phyloP scores from a whole-genome alignment of 176 grass and related monocot genomes.

The Oryza glaberrima region DNA sequence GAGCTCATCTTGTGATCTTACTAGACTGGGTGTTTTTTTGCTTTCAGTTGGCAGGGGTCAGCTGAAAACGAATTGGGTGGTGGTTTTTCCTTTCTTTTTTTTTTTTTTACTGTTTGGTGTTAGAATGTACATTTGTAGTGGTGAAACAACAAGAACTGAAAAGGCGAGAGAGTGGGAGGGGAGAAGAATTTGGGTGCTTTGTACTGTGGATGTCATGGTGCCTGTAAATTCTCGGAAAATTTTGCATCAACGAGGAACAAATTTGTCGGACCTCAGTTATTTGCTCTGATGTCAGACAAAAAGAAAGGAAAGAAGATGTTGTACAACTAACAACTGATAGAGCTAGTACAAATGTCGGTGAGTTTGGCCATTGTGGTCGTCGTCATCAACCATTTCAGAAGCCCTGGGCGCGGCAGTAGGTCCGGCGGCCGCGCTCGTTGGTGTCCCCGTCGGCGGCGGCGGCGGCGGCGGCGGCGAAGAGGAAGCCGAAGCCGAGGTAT shows the following conservation, averaged over 20 bases:
- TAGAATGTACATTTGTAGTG: conserved; percentile 56
- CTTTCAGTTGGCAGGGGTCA: conserved; percentile 15
- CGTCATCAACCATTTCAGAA: no score
- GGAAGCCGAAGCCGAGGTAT: no score
- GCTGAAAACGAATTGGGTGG: conserved; percentile 9
- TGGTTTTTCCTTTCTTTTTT: no score
- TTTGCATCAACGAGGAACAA: conserved; percentile 44
- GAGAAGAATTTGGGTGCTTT: conserved; percentile 33
- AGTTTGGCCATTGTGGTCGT: no score
- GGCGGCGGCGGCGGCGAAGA: no score
- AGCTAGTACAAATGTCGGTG: no score
- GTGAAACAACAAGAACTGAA: conserved; percentile 9
- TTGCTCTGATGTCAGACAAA: no score
- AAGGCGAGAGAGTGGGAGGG: neutral
- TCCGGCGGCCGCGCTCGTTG: neutral
- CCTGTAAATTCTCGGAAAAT: conserved; percentile 65
- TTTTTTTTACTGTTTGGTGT: conserved; percentile 3
- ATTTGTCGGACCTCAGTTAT: neutral
- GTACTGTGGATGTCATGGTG: conserved; percentile 30
- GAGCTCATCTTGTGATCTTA: neutral
- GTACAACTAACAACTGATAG: no score
- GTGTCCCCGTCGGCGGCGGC: neutral
- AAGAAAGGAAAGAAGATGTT: no score
- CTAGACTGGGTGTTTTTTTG: conserved; percentile 23
- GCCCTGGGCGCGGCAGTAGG: neutral